Percentiles rank a stretch among this genome's conserved stretches.
Conservation (phyloP, 2,329 filamentous ascomycete genomes). For the Colletotrichum sublineola region DNA sequence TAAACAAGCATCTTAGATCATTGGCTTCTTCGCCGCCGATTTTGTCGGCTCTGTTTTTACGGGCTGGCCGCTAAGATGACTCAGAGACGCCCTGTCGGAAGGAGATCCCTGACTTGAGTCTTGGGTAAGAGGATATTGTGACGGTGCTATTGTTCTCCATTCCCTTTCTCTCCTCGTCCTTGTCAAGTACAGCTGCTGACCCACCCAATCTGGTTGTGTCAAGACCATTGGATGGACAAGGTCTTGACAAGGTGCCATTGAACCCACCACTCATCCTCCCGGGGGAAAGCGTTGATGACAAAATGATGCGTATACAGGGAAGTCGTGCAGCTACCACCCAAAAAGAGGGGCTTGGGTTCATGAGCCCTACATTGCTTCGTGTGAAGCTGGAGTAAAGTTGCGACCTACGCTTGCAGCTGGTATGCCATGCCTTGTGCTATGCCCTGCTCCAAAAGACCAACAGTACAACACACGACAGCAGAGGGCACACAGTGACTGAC, state of each 20-base stretch:
- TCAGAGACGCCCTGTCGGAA: neutral
- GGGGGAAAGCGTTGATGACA: neutral
- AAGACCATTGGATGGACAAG: constrained; percentile 3
- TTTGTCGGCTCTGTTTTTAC: neutral
- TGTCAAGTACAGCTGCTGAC: neutral
- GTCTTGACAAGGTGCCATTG: too few relatives aligned
- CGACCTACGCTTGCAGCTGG: neutral
- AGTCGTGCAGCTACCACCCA: neutral
- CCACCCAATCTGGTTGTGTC: neutral
- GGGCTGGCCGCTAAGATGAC: neutral
- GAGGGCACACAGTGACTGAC: neutral
- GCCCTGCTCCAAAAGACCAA: neutral
- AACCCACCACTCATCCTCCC: neutral
- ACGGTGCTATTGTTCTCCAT: neutral
- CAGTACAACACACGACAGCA: neutral
- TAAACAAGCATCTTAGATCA: neutral
- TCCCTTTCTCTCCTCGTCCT: neutral
- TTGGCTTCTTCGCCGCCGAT: neutral
- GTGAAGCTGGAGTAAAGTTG: neutral
- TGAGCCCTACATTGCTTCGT: neutral
- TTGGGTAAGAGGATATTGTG: neutral
- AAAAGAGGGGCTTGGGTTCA: constrained; percentile 3
- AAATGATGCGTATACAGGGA: constrained; percentile 17
- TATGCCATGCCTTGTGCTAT: neutral
- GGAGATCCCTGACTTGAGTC: neutral